Conservation (phyloP, 495 filamentous ascomycete species). For the Talaromyces proteolyticus region DNA sequence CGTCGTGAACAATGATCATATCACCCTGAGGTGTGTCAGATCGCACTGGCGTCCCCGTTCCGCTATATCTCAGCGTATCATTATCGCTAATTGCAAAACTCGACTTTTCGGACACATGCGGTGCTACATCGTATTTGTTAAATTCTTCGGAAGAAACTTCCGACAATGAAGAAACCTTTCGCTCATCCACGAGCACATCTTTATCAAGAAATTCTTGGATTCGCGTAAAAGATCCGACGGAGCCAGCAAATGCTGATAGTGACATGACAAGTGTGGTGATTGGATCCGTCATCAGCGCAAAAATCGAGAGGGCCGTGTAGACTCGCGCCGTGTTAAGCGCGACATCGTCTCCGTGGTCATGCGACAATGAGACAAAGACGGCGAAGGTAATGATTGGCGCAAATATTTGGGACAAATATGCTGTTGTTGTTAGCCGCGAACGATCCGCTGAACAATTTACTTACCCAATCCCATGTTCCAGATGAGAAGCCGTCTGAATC, state of each 20-base stretch:
- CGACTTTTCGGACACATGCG: slow-evolving; percentile 5
- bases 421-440: slow-evolving; percentile 13
- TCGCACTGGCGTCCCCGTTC: not conserved
- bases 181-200: slow-evolving; percentile 22
- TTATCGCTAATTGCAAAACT: not conserved
- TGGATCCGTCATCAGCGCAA: slow-evolving; percentile 52
- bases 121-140: not conserved
- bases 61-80: not conserved
- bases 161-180: slow-evolving; percentile 4
- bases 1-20: slow-evolving; percentile 37
- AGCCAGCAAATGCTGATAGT: slow-evolving; percentile 45
- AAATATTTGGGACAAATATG: slow-evolving; percentile 44
- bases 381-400: slow-evolving; percentile 47
- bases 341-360: slow-evolving; percentile 34
- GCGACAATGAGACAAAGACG: slow-evolving; percentile 43
- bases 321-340: slow-evolving; percentile 44
- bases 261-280: slow-evolving; percentile 50
- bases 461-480: slow-evolving; percentile 47
- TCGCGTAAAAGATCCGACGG: slow-evolving; percentile 50
- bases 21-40: slow-evolving; percentile 6
- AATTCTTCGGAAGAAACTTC: not conserved
- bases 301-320: slow-evolving; percentile 57
- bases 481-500: slow-evolving; percentile 48
- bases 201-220: slow-evolving; percentile 54
- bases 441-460: not conserved